A percentile compares a stretch with the other conserved stretches of the same genome.
These are phyloP conservation scores for Auricularia cornea DNA, from an alignment of 768 basidiomycete species.

Conservation along the genomic window DNA sequence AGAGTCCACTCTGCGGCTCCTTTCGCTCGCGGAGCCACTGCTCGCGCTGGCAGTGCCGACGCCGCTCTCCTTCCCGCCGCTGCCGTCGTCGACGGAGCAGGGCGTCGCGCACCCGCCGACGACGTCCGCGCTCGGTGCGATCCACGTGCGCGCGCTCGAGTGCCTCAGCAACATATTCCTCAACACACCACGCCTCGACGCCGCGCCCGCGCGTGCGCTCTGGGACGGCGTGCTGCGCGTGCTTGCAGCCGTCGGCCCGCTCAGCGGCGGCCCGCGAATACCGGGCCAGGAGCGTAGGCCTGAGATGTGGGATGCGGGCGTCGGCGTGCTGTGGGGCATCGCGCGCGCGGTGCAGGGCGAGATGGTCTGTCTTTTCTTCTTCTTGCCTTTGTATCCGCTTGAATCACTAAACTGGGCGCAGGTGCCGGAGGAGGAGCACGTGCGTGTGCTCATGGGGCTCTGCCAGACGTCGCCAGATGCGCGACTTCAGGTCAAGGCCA, in stretches of 20 bases:
- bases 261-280: constrained; percentile 27
- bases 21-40: constrained; percentile 57
- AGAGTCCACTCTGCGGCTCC: constrained; percentile 18
- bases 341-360: constrained; percentile 64
- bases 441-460: constrained; percentile 56
- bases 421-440: constrained; percentile 54
- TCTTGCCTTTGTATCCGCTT: constrained; percentile 8
- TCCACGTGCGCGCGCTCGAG: constrained; percentile 80
- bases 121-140: constrained; percentile 73
- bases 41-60: constrained; percentile 68
- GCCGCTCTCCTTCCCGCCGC: constrained; percentile 71
- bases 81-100: constrained; percentile 39
- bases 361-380: constrained; percentile 35
- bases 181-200: constrained; percentile 40
- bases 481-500: constrained; percentile 59
- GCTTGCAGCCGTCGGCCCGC: constrained; percentile 49
- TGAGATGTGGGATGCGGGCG: constrained; percentile 71
- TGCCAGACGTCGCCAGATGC: constrained; percentile 49
- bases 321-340: constrained; percentile 86
- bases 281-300: constrained; percentile 58
- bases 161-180: constrained; percentile 87
- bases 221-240: constrained; percentile 65
- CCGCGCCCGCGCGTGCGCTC: constrained; percentile 35
- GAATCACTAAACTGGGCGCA: constrained; percentile 21
- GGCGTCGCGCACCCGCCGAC: constrained; percentile 61